Base-by-base conservation (phyloP, 2,329 filamentous ascomycete genomes). In the Curvularia sp. region DNA sequence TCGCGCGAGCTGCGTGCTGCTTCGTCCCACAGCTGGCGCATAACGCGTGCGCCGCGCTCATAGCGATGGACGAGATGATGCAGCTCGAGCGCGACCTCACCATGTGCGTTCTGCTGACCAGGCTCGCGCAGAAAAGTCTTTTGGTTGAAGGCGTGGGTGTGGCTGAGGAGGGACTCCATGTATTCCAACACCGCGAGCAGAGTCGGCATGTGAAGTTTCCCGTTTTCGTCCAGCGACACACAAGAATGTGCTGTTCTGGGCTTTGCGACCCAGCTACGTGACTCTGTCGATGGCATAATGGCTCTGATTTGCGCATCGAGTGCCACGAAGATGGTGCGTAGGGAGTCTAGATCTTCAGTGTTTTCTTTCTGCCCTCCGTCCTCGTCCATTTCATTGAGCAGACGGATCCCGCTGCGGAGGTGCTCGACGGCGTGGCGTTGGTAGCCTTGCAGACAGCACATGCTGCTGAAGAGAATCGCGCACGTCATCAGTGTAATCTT, bases 391-490 rank as follows among this genome's bases (percentile, higher is more conserved):
- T 76, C 71, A 39, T 66, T 62, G 6, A 76, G 51, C 39, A 76
- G 68, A 42, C 66, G 66, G 26, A 76, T 60, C 2, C 73, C 74
- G 26, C 69, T 71, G 2, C 71, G 66, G 12, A 75, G 55, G 53
- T 76, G 73, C 26, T 69, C 64, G 0, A 75, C 53, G 7, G 72
- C 73, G 4, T 63, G 62, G 31, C 49, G 58, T 28, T 73, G 69
- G 38, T 76, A 71, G 8, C 72, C 71, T 56, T 76, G 72, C 3
- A 76, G 64, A 42, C 71, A 73, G 12, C 70, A 68, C 58, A 75
- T 65, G 52, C 64, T 74, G 49, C 67, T 64, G 56, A 75, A 75
- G 1, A 76, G 53, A 6, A 76, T 60, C 42, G 69, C 71, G 22
- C 64, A 70, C 22, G 72, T 71, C 69, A 76, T 69, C 28, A 74